Percentiles rank a stretch among this genome's conserved stretches.
phyloP scores from a whole-genome alignment of 306 rosid species.

The Cucurbita argyrosperma region DNA sequence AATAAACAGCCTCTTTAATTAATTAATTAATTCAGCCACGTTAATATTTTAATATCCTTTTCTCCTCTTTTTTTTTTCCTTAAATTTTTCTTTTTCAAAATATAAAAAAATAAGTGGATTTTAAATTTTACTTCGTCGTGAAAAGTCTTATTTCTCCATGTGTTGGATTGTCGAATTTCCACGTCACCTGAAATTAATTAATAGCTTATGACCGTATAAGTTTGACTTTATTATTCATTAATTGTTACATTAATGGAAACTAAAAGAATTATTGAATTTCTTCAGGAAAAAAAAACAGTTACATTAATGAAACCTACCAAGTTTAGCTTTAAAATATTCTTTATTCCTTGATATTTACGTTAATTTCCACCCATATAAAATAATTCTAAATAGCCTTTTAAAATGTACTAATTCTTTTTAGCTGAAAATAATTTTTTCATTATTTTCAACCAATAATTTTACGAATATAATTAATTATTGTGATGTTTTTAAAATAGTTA shows the following conservation, averaged over 20 bases:
- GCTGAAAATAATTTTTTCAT: too few species aligned
- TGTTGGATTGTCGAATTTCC: background rate
- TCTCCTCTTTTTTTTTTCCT: background rate
- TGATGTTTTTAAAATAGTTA: background rate
- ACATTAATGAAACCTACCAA: background rate
- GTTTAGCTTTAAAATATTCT: background rate
- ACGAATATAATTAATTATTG: background rate
- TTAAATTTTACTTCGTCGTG: too few species aligned
- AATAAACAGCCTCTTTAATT: background rate
- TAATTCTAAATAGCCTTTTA: background rate
- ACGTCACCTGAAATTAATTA: background rate
- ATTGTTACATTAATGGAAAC: background rate
- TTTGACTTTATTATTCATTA: background rate
- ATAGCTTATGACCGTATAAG: background rate
- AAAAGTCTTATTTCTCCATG: background rate
- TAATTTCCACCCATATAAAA: background rate
- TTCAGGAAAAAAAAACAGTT: too few species aligned
- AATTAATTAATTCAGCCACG: background rate
- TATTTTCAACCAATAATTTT: background rate
- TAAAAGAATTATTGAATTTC: too few species aligned
- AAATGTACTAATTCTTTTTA: background rate
- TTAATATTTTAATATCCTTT: background rate
- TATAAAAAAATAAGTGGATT: too few species aligned
- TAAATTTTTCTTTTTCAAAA: too few species aligned
- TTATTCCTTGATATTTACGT: background rate